Evolutionary conservation across 2,329 filamentous ascomycete genomes (phyloP), one percentile per base, ranked within the genome.

Genomic region (Epichloe scottii): DNA sequence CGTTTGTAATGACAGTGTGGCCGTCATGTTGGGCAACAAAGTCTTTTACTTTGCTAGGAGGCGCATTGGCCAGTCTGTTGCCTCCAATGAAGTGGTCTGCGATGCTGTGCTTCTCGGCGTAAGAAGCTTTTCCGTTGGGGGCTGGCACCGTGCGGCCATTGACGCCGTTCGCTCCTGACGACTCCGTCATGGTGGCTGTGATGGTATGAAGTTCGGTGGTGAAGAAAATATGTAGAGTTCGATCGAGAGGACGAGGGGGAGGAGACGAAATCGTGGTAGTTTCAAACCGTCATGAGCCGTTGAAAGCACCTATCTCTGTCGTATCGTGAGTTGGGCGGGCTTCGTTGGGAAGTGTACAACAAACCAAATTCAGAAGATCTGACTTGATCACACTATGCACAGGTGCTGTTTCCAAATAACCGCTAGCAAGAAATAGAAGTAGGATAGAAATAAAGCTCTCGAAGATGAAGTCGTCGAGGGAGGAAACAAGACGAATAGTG

Each of bases 1-100:
- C 93, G 68, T 90, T 97, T 64, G 89, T 95, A 66, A 98, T 98
- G 68, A 97, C 91, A 19, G 93, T 97, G 77, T 98, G 93, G 55
- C 93, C 93, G 64, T 90, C 87, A 69, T 95, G 78, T 54, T 79
- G 76, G 49, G 87, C 81, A 46, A 98, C 91, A 72, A 97, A 98
- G 70, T 98, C 91, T 78, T 95, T 97, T 56, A 98, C 88, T 64
- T 84, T 85, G 68, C 90, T 85, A 38, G 89, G 79, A 43, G 86
- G 72, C 48, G 93, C 93, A 66, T 85, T 85, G 57, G 82, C 82
- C 57, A 98, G 72, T 66, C 83, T 81, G 75, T 95, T 96, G 57
- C 93, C 91, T 62, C 93, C 93, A 68, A 97, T 95, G 72, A 97
- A 98, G 76, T 98, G 93, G 70, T 89, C 78, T 56, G 89, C 82